These are phyloP conservation scores for Boletus subcaerulescens DNA, from an alignment of 768 basidiomycete species.

Conservation along the genomic window DNA sequence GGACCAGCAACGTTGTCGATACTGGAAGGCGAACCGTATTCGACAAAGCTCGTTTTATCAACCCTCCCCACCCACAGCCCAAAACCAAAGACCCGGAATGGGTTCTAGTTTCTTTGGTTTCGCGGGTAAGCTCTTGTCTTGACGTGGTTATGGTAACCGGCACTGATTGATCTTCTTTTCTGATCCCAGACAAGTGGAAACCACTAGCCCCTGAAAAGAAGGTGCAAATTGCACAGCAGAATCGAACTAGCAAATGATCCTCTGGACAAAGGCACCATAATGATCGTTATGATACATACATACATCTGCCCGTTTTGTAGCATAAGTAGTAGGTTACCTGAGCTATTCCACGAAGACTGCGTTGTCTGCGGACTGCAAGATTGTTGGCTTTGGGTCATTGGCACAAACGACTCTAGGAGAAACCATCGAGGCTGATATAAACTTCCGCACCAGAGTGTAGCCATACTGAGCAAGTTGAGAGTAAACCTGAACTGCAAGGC, in stretches of 20 bases:
- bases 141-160: neutral
- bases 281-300: neutral
- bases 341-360: neutral
- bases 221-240: slow-evolving; percentile 18
- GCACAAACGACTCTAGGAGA: too few relatives aligned
- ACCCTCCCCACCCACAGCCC: slow-evolving; percentile 12
- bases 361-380: too few relatives aligned
- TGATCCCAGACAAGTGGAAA: slow-evolving; percentile 25
- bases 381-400: too few relatives aligned
- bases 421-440: too few relatives aligned
- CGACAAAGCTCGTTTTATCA: slow-evolving; percentile 31
- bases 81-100: slow-evolving; percentile 10
- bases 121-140: slow-evolving; percentile 15
- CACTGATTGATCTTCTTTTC: neutral
- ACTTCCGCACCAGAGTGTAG: too few relatives aligned
- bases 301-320: neutral
- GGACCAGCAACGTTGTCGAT: slow-evolving; percentile 28
- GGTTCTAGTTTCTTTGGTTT: slow-evolving; percentile 20
- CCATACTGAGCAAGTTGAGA: too few relatives aligned
- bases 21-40: slow-evolving; percentile 30
- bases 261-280: neutral
- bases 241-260: slow-evolving; percentile 4
- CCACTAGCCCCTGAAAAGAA: slow-evolving; percentile 15
- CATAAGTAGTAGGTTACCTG: neutral
- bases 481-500: too few relatives aligned